Evolutionary conservation across 192 early-diverging fungal species (phyloP), one percentile per base, ranked within the genome.

Genomic region (Coemansia sp.): DNA sequence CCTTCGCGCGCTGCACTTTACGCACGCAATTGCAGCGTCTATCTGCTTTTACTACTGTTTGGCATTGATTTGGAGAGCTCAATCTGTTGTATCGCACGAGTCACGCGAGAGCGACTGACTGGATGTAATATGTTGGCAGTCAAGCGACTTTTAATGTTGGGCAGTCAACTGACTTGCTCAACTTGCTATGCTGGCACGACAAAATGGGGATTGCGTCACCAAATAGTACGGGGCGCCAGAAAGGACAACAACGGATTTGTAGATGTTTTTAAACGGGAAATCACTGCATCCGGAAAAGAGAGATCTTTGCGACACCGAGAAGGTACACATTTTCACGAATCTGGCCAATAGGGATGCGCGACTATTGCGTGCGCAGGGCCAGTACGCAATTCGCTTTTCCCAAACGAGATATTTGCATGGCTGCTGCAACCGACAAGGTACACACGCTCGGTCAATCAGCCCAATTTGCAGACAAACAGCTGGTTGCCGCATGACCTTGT

Each of bases 341-440:
- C 26, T 25, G 14, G 52, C 52, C 52, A 54, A 54, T 54, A 25
- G 26, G 5, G 22, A 54, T 54, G 52, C 52, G 52, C 12, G 14
- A n/a, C 28, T 54, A 54, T 25, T 21, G 52, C 26, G 52, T 54
- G 52, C 52, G 23, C 5, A 2, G 26, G 26, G 26, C 11, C 26
- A 54, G 28, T 25, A 5, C 4, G 8, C 52, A 12, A 20, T 5
- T 22, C 25, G 8, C 50, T 25, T 51, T 5, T 14, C 52, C 52
- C 10, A 42, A 54, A 54, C 26, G 4, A 54, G 28, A 28, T 12
- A 3, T 28, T 6, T 17, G 40, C 40, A 42, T 15, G 40, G 12
- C 40, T 26, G 52, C 28, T 14, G 52, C 28, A 23, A 54, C 52
- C 28, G 23, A 7, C 52, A 54, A 54, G 52, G 52, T 54, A 54